These are phyloP conservation scores for Gloeopeniophorella convolvens DNA, from an alignment of 768 basidiomycete species.

Conservation along the genomic window DNA sequence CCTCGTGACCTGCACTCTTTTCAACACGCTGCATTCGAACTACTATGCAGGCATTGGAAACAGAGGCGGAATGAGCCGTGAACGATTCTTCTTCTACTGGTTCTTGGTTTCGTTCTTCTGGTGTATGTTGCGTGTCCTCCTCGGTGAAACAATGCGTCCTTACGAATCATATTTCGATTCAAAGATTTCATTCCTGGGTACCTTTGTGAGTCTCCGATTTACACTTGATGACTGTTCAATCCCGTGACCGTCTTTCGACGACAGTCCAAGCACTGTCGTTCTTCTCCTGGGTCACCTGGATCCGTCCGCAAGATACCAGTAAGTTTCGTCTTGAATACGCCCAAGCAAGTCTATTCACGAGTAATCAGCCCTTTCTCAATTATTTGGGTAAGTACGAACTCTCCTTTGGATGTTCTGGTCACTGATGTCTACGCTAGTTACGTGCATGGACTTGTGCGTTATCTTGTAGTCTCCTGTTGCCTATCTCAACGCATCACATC, in stretches of 20 bases:
- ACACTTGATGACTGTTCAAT: neutral
- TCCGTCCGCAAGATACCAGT: constrained; percentile 55
- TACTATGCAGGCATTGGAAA: constrained; percentile 36
- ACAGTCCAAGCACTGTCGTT: constrained; percentile 2
- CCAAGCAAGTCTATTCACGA: neutral
- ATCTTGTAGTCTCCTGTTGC: neutral
- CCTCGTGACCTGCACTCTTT: constrained; percentile 36
- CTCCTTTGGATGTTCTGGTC: neutral
- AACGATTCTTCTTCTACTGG: constrained; percentile 43
- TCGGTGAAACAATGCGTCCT: too few relatives aligned
- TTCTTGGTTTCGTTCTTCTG: constrained; percentile 33
- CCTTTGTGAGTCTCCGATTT: constrained; percentile 20
- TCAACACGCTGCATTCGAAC: constrained; percentile 37
- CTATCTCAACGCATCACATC: neutral
- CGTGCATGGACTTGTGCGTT: neutral
- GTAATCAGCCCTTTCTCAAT: neutral
- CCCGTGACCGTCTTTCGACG: too few relatives aligned
- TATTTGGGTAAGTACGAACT: constrained; percentile 7
- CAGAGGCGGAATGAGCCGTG: constrained; percentile 42
- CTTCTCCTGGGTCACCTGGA: constrained; percentile 93
- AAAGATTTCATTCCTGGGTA: neutral
- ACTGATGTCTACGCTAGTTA: neutral
- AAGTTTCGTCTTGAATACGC: neutral
- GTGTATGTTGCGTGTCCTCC: constrained; percentile 52
- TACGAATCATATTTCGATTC: too few relatives aligned